Conservation (phyloP, 2,329 filamentous ascomycete genomes). For the Catunica adiposa region DNA sequence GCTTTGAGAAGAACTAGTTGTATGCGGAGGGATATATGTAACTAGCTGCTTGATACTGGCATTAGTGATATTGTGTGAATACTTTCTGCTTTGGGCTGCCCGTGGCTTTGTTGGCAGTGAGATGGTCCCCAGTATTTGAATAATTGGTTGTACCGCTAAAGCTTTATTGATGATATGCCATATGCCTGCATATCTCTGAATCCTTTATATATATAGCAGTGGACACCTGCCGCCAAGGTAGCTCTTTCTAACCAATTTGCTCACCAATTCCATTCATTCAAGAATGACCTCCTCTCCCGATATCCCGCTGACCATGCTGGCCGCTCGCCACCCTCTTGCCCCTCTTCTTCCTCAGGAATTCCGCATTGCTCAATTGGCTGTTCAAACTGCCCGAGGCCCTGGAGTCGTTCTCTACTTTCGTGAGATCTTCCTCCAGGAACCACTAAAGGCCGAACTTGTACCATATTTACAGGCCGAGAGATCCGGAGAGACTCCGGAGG, state of each 20-base stretch:
- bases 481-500: slow-evolving; percentile 28
- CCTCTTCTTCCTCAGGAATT: slow-evolving; percentile 35
- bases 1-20: too few species aligned
- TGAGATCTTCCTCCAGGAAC: slow-evolving; percentile 46
- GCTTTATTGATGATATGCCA: too few species aligned
- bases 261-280: neutral
- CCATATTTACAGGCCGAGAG: slow-evolving; percentile 44
- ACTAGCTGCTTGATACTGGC: too few species aligned
- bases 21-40: too few species aligned
- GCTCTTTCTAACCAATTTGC: neutral
- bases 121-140: too few species aligned
- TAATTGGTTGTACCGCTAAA: too few species aligned
- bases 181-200: too few species aligned
- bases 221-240: neutral
- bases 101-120: too few species aligned
- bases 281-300: neutral
- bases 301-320: too few species aligned
- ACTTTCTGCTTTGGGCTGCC: too few species aligned
- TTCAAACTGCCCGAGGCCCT: slow-evolving; percentile 17
- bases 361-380: slow-evolving; percentile 27
- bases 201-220: too few species aligned
- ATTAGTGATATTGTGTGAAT: too few species aligned
- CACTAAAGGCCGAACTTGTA: slow-evolving; percentile 39
- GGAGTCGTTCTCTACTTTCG: slow-evolving; percentile 30
- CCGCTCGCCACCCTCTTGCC: slow-evolving; percentile 27